Evolutionary conservation across 768 basidiomycete species (phyloP).

Genomic region (Daedaleopsis nitida): DNA sequence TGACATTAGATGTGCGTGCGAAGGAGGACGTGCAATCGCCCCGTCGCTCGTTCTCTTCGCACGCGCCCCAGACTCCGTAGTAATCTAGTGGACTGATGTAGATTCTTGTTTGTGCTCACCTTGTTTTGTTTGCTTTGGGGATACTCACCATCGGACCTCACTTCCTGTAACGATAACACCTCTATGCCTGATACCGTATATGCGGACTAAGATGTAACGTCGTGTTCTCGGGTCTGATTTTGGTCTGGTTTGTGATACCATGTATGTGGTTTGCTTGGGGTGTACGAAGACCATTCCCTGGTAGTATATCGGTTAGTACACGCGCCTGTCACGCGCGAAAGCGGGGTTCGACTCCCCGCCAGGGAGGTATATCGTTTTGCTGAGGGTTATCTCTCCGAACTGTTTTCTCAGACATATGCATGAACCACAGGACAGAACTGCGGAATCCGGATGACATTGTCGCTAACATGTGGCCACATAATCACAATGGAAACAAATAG

Average conservation of each 20-base stretch:
- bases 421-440: too few relatives aligned
- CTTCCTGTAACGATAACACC: conserved; percentile 5
- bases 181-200: conserved; percentile 2
- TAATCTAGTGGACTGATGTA: neutral
- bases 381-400: too few relatives aligned
- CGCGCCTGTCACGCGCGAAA: conserved; percentile 32
- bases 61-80: conserved; percentile 3
- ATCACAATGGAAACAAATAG: neutral
- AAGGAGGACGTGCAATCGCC: conserved; percentile 51
- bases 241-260: neutral
- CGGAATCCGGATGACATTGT: too few relatives aligned
- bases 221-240: neutral
- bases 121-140: neutral
- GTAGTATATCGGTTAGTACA: conserved; percentile 24
- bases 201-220: neutral
- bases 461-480: neutral
- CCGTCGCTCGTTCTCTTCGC: conserved; percentile 23
- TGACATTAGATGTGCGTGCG: conserved; percentile 67
- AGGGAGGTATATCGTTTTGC: neutral
- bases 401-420: too few relatives aligned
- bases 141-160: neutral
- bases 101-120: neutral
- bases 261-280: neutral
- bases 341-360: conserved; percentile 37
- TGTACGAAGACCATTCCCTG: neutral